These are phyloP conservation scores for Alloascoidea hylecoeti DNA, from an alignment of 805 yeast genomes.

Conservation along the genomic window DNA sequence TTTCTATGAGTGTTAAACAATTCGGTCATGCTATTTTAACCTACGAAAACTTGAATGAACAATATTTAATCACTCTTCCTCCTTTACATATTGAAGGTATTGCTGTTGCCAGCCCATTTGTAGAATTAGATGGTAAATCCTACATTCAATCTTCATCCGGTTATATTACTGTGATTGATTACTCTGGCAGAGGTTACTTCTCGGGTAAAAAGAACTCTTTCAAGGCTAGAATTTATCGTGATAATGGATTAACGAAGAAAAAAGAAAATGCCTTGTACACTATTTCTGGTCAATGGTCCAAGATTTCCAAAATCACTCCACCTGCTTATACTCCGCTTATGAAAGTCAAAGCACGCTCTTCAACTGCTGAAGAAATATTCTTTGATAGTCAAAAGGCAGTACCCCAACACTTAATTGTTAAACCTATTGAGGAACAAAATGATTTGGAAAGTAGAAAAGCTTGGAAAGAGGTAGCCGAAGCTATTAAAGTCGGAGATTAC, in stretches of 20 bases:
- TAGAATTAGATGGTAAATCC: conserved; percentile 85
- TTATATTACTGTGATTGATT: conserved; percentile 58
- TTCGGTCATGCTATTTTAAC: conserved; percentile 78
- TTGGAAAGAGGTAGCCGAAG: conserved; percentile 83
- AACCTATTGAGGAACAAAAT: conserved; percentile 73
- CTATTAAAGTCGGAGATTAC: conserved; percentile 63
- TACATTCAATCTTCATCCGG: conserved; percentile 76
- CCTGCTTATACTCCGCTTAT: conserved; percentile 5
- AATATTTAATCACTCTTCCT: conserved; percentile 77
- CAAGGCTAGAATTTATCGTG: conserved; percentile 68
- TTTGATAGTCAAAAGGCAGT: conserved; percentile 41
- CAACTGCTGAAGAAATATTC: conserved; percentile 35
- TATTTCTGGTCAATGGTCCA: conserved; percentile 89
- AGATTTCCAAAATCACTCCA: conserved; percentile 38
- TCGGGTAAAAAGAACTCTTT: conserved; percentile 88
- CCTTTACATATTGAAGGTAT: conserved; percentile 92
- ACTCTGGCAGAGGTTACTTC: conserved; percentile 87
- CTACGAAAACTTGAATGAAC: conserved; percentile 46
- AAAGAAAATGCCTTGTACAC: conserved; percentile 59
- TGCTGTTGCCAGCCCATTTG: conserved; percentile 82
- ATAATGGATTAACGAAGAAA: conserved; percentile 31
- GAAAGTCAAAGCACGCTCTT: conserved; percentile 10
- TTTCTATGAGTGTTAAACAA: conserved; percentile 77
- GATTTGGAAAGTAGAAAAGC: conserved; percentile 77
- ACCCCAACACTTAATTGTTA: conserved; percentile 51